Conservation (phyloP, 2,329 filamentous ascomycete genomes). For the Epichloe bromicola region DNA sequence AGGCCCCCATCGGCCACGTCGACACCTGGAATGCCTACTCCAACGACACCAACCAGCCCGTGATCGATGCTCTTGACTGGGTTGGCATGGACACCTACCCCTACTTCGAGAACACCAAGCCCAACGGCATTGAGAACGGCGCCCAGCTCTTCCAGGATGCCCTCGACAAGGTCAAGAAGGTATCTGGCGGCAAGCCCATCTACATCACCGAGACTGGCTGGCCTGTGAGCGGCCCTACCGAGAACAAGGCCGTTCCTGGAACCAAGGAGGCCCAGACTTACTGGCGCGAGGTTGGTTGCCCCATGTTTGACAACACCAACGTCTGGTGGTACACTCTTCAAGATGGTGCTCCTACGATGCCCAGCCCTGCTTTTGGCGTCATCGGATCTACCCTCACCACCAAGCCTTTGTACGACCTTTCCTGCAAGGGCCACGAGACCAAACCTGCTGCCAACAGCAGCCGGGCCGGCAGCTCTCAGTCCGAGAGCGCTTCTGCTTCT, state of each 20-base stretch:
- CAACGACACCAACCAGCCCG: constrained; percentile 56
- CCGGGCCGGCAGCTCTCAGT: background rate
- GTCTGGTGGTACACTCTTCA: constrained; percentile 70
- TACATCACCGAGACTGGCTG: constrained; percentile 88
- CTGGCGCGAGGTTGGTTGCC: constrained; percentile 70
- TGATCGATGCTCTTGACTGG: constrained; percentile 62
- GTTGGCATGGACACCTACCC: constrained; percentile 76
- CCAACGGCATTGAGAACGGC: constrained; percentile 52
- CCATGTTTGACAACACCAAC: constrained; percentile 49
- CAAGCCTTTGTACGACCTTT: constrained; percentile 50
- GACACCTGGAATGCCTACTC: constrained; percentile 78
- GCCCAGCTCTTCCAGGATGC: constrained; percentile 57
- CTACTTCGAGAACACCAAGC: constrained; percentile 62
- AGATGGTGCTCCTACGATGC: constrained; percentile 45
- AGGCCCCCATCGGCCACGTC: constrained; percentile 62
- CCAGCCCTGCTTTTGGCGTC: constrained; percentile 59
- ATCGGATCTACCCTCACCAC: constrained; percentile 39
- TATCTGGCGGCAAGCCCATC: constrained; percentile 53
- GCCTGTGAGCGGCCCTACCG: constrained; percentile 56
- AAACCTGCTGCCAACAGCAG: background rate
- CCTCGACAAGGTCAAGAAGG: constrained; percentile 43
- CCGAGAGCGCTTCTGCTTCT: constrained; percentile 2
- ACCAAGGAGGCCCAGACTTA: constrained; percentile 60
- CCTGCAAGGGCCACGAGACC: constrained; percentile 30
- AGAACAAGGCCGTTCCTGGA: constrained; percentile 50